Evolutionary conservation across 495 filamentous ascomycete species (phyloP), one percentile per base, ranked within the genome.

Genomic region (Neurospora sp.): DNA sequence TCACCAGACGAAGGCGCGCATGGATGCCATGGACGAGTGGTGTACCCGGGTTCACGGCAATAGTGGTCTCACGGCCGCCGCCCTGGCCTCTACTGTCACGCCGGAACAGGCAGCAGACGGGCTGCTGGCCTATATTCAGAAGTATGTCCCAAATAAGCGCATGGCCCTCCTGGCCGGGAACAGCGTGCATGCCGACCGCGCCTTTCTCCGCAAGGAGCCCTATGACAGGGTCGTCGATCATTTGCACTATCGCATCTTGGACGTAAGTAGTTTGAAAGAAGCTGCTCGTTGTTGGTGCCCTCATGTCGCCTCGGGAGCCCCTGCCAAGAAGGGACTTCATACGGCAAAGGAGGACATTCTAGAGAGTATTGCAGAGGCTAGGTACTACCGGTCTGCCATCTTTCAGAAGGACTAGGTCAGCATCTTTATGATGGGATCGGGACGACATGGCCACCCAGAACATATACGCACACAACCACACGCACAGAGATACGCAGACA

Each of bases 231-330:
- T 97, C 4, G 78, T 93, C 69, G 87, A 92, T 69, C 87, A 94
- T 80, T 84, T 98, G 70, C 92, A 95, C 83, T 92, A 98, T 83
- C 90, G 96, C 13, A 92, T 98, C 73, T 79, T 98, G 48, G 96
- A 99, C 79, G 94, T 98, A 39, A 97, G 94, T 80, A 87, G 89
- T 21, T 83, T 98, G 71, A 97, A 98, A 82, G 96, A 99, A 82
- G 94, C 91, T 21, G 92, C 90, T 9, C 87, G 89, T 69, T 86
- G 94, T 71, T 99, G 96, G 96, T 91, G 90, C 17, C 79, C 78
- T 13, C 70, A 78, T 5, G 13, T 75, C 31, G 76, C 76, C 15
- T 70, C 70, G 5, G 70, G 59, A 21, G 89, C 87, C 19, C 96
- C 96, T 4, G 78, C 76, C 70, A 99, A 99, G 83, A 87, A 87